Percentiles rank a stretch among this genome's conserved stretches.
phyloP scores from a whole-genome alignment of 2,329 filamentous ascomycete species.

The Penicillium sp. region DNA sequence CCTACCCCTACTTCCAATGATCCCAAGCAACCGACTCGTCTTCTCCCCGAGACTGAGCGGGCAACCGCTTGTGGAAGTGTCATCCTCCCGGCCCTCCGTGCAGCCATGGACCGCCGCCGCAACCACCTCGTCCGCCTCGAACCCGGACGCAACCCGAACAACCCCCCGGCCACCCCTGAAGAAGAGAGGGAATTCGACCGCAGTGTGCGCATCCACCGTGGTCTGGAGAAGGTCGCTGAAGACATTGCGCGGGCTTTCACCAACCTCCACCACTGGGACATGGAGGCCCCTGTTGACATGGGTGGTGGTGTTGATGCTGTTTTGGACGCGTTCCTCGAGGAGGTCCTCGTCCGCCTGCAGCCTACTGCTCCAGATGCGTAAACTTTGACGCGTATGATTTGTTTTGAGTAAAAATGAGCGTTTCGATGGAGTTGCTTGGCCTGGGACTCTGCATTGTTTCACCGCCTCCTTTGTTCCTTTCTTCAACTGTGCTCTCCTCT shows the following conservation, averaged over 20 bases:
- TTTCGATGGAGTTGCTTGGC: not conserved
- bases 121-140: constrained; percentile 53
- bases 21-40: constrained; percentile 18
- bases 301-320: constrained; percentile 85
- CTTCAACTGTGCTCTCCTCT: not conserved
- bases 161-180: constrained; percentile 22
- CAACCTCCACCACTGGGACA: constrained; percentile 87
- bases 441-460: not conserved
- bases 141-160: constrained; percentile 21
- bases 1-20: constrained; percentile 19
- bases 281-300: constrained; percentile 86
- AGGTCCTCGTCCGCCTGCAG: constrained; percentile 88
- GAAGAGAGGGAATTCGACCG: constrained; percentile 19
- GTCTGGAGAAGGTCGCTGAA: constrained; percentile 58
- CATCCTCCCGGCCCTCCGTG: constrained; percentile 87
- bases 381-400: not conserved
- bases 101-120: constrained; percentile 77
- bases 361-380: constrained; percentile 51
- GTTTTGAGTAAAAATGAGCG: constrained; percentile 1
- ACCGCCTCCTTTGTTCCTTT: not conserved
- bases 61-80: constrained; percentile 49
- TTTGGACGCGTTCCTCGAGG: constrained; percentile 87
- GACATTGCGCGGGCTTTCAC: constrained; percentile 81
- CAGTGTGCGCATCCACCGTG: constrained; percentile 21
- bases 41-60: constrained; percentile 14